Conservation (phyloP, 2,329 filamentous ascomycete genomes). For the Teratosphaeriaceae sp. region DNA sequence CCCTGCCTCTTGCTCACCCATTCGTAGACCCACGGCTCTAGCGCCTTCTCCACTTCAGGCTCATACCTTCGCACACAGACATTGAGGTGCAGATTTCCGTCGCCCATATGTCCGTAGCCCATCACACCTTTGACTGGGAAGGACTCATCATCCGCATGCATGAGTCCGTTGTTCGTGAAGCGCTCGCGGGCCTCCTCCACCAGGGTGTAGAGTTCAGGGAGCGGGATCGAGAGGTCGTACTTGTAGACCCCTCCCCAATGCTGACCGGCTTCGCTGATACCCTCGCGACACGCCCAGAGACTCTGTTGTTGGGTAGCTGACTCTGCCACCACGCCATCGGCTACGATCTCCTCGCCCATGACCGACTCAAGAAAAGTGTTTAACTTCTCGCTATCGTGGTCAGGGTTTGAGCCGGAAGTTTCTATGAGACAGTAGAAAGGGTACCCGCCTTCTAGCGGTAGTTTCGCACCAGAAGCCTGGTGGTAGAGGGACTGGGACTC, state of each 20-base stretch:
- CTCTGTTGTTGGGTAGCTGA: slow-evolving; percentile 82
- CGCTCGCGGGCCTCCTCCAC: slow-evolving; percentile 77
- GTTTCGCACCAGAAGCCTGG: slow-evolving; percentile 65
- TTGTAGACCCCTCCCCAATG: slow-evolving; percentile 97
- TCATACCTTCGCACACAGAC: slow-evolving; percentile 77
- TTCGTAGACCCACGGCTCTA: slow-evolving; percentile 96
- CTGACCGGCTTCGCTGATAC: slow-evolving; percentile 79
- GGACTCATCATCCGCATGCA: slow-evolving; percentile 61
- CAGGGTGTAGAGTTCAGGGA: slow-evolving; percentile 77
- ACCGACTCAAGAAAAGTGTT: slow-evolving; percentile 86
- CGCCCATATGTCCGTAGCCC: slow-evolving; percentile 97
- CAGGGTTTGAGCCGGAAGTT: slow-evolving; percentile 88
- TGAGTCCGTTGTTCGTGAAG: slow-evolving; percentile 65
- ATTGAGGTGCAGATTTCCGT: slow-evolving; percentile 92
- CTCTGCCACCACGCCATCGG: slow-evolving; percentile 86
- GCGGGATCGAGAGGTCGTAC: slow-evolving; percentile 93
- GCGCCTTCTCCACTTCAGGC: slow-evolving; percentile 73
- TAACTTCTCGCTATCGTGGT: slow-evolving; percentile 88
- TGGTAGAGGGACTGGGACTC: slow-evolving; percentile 72
- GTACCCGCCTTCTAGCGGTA: slow-evolving; percentile 74
- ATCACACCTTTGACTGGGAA: slow-evolving; percentile 81
- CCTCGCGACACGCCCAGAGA: slow-evolving; percentile 90
- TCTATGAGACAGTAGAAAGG: slow-evolving; percentile 97
- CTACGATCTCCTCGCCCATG: slow-evolving; percentile 78
- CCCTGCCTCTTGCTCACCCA: slow-evolving; percentile 86